Evolutionary conservation across 164 flowering plant species (phyloP).

Genomic region (Paratinospora sagittata): DNA sequence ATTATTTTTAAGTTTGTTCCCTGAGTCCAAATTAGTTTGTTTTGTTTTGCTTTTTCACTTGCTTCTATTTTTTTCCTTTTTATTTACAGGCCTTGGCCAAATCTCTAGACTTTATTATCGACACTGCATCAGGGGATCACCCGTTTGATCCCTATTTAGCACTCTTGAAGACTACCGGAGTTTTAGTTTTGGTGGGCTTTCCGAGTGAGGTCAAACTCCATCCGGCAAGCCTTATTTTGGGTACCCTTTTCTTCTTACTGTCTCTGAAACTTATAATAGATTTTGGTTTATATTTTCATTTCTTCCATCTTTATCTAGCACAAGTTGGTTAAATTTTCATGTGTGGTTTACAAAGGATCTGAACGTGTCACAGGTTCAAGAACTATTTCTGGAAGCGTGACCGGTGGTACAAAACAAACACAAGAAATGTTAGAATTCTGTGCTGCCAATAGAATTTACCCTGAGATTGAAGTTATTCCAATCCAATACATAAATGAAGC

Average conservation of each 20-base stretch:
- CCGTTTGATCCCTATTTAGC: not conserved
- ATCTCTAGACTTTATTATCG: slow-evolving; percentile 7
- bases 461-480: slow-evolving; percentile 64
- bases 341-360: not conserved
- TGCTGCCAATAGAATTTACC: slow-evolving; percentile 62
- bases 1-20: not conserved
- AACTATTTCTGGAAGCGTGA: slow-evolving; percentile 58
- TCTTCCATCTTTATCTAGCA: not conserved
- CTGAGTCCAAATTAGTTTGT: not conserved
- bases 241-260: not conserved
- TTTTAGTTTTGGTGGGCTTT: not conserved
- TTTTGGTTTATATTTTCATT: not conserved
- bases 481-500: slow-evolving; percentile 82
- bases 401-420: slow-evolving; percentile 67
- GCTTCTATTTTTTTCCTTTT: not conserved
- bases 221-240: not conserved
- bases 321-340: not conserved
- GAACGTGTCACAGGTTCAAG: slow-evolving; percentile 41
- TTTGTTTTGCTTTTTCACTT: not conserved
- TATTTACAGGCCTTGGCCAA: slow-evolving; percentile 1
- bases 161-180: slow-evolving; percentile 2
- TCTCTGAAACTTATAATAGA: not conserved
- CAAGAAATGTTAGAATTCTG: slow-evolving; percentile 89
- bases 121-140: slow-evolving; percentile 4
- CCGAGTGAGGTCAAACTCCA: not conserved